phyloP scores from a whole-genome alignment of 1,284 basidiomycete genomes.

The Sparassis latifolia region DNA sequence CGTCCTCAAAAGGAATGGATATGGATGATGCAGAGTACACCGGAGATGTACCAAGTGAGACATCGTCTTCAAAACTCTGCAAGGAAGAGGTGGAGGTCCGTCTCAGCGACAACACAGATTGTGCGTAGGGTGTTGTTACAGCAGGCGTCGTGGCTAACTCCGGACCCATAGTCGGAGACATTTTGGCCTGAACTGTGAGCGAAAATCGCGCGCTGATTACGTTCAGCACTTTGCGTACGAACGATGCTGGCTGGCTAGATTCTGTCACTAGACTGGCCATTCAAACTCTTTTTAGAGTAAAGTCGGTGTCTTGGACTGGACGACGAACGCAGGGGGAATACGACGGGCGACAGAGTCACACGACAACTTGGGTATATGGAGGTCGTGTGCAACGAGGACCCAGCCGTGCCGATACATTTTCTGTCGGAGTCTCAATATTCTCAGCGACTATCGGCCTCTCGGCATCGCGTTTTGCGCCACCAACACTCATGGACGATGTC shows the following conservation, averaged over 20 bases:
- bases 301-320: not conserved
- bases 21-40: slow-evolving; percentile 32
- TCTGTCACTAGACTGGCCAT: slow-evolving; percentile 12
- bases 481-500: too few relatives aligned
- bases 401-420: too few relatives aligned
- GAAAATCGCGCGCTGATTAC: slow-evolving; percentile 9
- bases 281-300: not conserved
- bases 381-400: not conserved
- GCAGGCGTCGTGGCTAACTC: slow-evolving; percentile 17
- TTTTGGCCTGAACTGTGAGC: slow-evolving; percentile 11
- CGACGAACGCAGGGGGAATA: not conserved
- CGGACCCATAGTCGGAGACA: slow-evolving; percentile 24
- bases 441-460: too few relatives aligned
- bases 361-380: not conserved
- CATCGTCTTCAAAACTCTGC: slow-evolving; percentile 12
- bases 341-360: not conserved
- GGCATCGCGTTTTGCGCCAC: too few relatives aligned
- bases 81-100: slow-evolving; percentile 20
- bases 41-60: slow-evolving; percentile 15
- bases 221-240: slow-evolving; percentile 17
- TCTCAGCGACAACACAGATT: slow-evolving; percentile 12
- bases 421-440: too few relatives aligned
- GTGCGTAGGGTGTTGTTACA: slow-evolving; percentile 10
- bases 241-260: slow-evolving; percentile 9
- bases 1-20: slow-evolving; percentile 37